These are phyloP conservation scores for Thamnidium elegans DNA, from an alignment of 192 early-diverging fungal species.

Conservation along the genomic window DNA sequence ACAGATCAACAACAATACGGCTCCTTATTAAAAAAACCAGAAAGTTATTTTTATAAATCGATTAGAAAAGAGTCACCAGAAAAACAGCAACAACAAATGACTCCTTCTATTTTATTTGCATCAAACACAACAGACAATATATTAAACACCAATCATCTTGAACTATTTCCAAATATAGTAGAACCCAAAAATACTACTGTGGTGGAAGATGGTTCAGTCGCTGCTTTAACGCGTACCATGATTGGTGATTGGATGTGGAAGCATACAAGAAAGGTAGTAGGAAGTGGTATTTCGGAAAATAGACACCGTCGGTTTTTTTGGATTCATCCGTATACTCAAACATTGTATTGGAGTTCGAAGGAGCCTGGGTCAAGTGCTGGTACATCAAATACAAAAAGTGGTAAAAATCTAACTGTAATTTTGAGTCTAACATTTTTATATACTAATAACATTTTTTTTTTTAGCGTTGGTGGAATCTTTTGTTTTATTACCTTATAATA, in stretches of 20 bases:
- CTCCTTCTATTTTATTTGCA: too few relatives aligned
- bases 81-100: too few relatives aligned
- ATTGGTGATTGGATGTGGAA: constrained; percentile 75
- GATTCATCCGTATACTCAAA: constrained; percentile 79
- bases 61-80: background rate
- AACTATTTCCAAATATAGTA: background rate
- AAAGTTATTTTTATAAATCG: constrained; percentile 1
- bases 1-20: background rate
- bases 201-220: constrained; percentile 40
- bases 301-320: constrained; percentile 74
- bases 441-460: too few relatives aligned
- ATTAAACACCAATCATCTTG: too few relatives aligned
- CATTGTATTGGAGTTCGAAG: constrained; percentile 70
- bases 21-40: constrained; percentile 1
- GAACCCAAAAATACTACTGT: background rate
- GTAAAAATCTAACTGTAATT: too few relatives aligned
- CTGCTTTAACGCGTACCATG: constrained; percentile 72
- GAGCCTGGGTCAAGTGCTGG: constrained; percentile 51
- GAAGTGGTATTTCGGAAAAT: constrained; percentile 53
- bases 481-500: too few relatives aligned
- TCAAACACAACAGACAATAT: too few relatives aligned
- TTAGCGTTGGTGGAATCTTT: too few relatives aligned
- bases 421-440: too few relatives aligned
- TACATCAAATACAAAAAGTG: constrained; percentile 44
- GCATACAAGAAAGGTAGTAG: constrained; percentile 58